Evolutionary conservation across 2,329 filamentous ascomycete genomes (phyloP).

Genomic region (Zasmidium angulare): DNA sequence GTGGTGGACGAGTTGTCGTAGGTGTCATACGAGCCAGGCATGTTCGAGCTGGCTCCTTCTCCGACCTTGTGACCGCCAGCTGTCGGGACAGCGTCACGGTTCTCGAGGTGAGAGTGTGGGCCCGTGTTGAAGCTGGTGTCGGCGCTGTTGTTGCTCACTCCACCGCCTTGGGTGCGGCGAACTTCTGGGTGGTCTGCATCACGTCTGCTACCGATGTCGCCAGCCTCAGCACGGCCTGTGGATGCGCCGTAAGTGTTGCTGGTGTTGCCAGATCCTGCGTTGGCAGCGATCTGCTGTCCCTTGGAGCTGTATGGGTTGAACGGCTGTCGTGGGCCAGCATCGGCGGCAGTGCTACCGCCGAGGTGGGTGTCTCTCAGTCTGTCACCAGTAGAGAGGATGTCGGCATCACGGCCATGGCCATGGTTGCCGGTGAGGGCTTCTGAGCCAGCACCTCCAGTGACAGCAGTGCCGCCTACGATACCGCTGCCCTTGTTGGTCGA

Average conservation of each 20-base stretch:
- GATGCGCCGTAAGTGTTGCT: not conserved
- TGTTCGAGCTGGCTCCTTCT: not conserved
- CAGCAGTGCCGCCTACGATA: conserved; percentile 8
- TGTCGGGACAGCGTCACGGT: conserved; percentile 25
- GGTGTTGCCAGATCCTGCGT: conserved; percentile 1
- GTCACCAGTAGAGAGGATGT: not conserved
- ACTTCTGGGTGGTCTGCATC: not conserved
- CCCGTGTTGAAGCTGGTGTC: conserved; percentile 3
- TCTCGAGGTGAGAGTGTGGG: conserved; percentile 17
- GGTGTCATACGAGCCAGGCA: not conserved
- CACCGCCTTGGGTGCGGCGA: conserved; percentile 4
- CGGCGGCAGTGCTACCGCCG: not conserved
- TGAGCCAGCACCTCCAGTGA: not conserved
- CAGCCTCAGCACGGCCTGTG: conserved; percentile 3
- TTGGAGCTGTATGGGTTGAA: conserved; percentile 17
- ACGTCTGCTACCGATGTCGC: conserved; percentile 6
- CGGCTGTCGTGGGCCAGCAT: conserved; percentile 9
- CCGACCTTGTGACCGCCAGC: conserved; percentile 25
- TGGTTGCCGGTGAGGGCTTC: not conserved
- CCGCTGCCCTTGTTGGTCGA: conserved; percentile 1
- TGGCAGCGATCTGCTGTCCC: conserved; percentile 14
- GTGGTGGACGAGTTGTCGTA: not conserved
- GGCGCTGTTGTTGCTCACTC: conserved; percentile 6
- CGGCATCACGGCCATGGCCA: not conserved
- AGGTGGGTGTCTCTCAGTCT: not conserved